Conservation (phyloP, 106 monocot species). For the Xerophyta viscosa region DNA sequence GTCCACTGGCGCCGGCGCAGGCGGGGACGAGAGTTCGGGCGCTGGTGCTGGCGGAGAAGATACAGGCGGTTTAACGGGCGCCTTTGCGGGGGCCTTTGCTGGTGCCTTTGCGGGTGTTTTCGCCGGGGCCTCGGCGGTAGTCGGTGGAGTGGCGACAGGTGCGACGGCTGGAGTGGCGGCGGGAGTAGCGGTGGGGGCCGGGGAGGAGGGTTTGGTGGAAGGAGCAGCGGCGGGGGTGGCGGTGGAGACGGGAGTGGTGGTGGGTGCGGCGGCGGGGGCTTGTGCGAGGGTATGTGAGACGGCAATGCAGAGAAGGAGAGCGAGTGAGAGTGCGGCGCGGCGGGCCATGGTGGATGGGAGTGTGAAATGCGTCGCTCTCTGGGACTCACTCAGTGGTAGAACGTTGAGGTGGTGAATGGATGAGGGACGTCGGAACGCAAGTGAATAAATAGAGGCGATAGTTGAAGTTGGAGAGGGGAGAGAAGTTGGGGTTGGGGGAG, state of each 20-base stretch:
- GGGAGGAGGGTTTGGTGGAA: background rate
- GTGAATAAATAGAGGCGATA: background rate
- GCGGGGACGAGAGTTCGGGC: background rate
- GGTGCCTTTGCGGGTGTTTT: too few species aligned
- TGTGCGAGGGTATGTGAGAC: conserved; percentile 1
- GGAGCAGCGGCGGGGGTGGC: background rate
- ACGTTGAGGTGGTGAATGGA: background rate
- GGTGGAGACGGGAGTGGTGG: too few species aligned
- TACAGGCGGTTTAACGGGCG: background rate
- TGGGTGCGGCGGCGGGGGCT: conserved; percentile 6
- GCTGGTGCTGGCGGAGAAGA: conserved; percentile 3
- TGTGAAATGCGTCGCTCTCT: background rate
- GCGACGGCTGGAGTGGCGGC: background rate
- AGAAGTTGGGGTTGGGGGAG: background rate
- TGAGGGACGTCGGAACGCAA: background rate
- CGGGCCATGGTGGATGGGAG: conserved; percentile 1
- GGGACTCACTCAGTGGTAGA: background rate
- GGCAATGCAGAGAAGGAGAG: conserved; percentile 8
- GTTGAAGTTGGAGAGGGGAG: background rate
- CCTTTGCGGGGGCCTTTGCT: background rate
- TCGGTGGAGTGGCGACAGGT: too few species aligned
- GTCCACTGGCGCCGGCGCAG: conserved; percentile 1
- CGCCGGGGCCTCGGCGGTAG: too few species aligned
- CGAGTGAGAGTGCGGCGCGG: background rate
- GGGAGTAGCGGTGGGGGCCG: too few species aligned